Evolutionary conservation across 2,329 filamentous ascomycete species (phyloP), one percentile per base, ranked within the genome.

Genomic region (Ascochyta viciae-villosae): DNA sequence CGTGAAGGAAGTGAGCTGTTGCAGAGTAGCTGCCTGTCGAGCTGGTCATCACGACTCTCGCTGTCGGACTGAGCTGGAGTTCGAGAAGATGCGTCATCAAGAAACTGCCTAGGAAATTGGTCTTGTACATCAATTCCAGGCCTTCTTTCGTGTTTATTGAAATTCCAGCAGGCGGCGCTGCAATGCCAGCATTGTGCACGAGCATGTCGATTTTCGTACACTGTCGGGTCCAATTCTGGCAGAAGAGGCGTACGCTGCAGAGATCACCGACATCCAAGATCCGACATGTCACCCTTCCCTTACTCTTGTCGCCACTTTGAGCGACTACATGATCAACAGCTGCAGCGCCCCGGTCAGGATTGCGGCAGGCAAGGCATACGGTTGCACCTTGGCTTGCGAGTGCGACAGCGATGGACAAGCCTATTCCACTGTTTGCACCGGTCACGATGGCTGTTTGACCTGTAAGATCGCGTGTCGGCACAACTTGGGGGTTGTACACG

Each of bases 371-470:
- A 0, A 64, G 55, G 31, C 54, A 50, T 1, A 64, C 62, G 7
- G 48, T 52, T 8, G 62, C 61, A 19, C 58, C 60, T 43, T 64
- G 60, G 13, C 42, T 55, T 13, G 62, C 54, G 12, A 62, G 47
- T 15, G 56, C 31, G 4, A 51, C 45, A 2, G 62, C 63, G 10
- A 66, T 63, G 12, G 46, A 61, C 2, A 81, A 75, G 0, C 82
- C 82, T 13, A 85, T 67, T 4, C 82, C 82, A 2, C 78, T 76
- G 38, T 81, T 84, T 9, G 80, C 80, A 22, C 82, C 82, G 6
- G 82, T 83, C 15, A 83, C 64, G 8, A 84, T 69, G 3, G 83
- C 76, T 0, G 77, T 81, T 60, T 79, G 80, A 12, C 78, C 77
- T 8, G 71, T 73, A 43, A 83, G 53, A 19, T 61, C 23, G 44